Base-by-base conservation (phyloP, 495 filamentous ascomycete species). In the Aspergillus affinis region DNA sequence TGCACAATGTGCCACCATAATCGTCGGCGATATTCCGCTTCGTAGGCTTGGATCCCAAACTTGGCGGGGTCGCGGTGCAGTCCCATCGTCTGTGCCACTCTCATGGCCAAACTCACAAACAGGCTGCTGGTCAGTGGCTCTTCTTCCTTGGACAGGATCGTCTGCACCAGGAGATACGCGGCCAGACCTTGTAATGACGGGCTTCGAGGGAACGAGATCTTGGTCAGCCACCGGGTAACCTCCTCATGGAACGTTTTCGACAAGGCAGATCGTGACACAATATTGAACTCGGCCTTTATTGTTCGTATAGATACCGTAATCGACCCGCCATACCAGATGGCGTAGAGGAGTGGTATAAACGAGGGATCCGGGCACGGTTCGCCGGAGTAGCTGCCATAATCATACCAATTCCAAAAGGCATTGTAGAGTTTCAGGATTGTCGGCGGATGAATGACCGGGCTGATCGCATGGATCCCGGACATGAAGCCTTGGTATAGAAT, bases 1-100 rank as follows among this genome's bases (percentile, higher is more conserved):
- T 88, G 79, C 62, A 89, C 74, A 36, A 90, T 88, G 60, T 87
- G 84, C 87, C 86, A 91, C 88, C 88, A 91, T 41, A 90, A 70
- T 0, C 88, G 78, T 54, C 88, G 79, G 18, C 88, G 79, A 68
- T 88, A 86, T 63, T 91, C 88, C 17, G 86, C 82, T 63, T 90
- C 86, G 56, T 84, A 83, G 3, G 86, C 81, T 5, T 79, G 63
- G n/a, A 91, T 81, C 0, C 85, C 83, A 59, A 90, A 83, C 17
- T 81, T 75, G 12, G 85, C 83, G 20, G 88, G 88, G 58, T 91
- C 88, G 12, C 86, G 82, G 65, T 90, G 88, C 1, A 90, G 76
- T 0, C 88, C 88, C 86, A 90, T 87, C 19, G 84, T 86, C 58
- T 90, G 87, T 0, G 87, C 88, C n/a, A 88, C 83, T 62, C 85